Conservation (phyloP, 345 rosid genomes). For the Syzygium oleosum region DNA sequence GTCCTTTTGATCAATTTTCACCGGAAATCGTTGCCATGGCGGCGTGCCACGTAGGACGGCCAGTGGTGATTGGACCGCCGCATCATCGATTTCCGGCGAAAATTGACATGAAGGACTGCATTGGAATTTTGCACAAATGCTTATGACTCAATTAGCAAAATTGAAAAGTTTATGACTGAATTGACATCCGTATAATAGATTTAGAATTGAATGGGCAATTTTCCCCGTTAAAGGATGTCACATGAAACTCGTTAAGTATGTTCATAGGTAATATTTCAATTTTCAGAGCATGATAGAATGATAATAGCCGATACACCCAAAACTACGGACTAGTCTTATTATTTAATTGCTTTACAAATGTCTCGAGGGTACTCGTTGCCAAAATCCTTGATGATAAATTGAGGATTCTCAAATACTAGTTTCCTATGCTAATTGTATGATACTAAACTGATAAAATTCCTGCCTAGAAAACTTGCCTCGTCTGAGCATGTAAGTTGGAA, state of each 20-base stretch:
- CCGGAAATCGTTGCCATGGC: fast-evolving
- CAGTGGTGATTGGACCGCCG: fast-evolving
- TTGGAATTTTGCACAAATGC: neutral
- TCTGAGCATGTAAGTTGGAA: neutral
- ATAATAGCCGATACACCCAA: neutral
- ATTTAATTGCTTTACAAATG: neutral
- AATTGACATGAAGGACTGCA: neutral
- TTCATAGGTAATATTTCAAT: neutral
- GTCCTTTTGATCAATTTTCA: neutral
- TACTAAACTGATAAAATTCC: neutral
- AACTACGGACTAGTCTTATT: neutral
- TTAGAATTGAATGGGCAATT: neutral
- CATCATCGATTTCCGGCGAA: neutral
- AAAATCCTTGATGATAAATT: neutral
- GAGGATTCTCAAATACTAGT: neutral
- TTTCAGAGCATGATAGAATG: neutral
- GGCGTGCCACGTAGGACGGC: fast-evolving
- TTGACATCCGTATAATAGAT: neutral
- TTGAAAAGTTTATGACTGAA: neutral
- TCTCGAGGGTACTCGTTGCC: neutral
- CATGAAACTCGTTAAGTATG: neutral
- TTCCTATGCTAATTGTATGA: neutral
- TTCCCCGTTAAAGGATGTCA: neutral
- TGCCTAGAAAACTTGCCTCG: neutral
- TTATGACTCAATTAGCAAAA: neutral